These are phyloP conservation scores for Candida smagusa DNA, from an alignment of 1,139 yeast species.

Conservation along the genomic window DNA sequence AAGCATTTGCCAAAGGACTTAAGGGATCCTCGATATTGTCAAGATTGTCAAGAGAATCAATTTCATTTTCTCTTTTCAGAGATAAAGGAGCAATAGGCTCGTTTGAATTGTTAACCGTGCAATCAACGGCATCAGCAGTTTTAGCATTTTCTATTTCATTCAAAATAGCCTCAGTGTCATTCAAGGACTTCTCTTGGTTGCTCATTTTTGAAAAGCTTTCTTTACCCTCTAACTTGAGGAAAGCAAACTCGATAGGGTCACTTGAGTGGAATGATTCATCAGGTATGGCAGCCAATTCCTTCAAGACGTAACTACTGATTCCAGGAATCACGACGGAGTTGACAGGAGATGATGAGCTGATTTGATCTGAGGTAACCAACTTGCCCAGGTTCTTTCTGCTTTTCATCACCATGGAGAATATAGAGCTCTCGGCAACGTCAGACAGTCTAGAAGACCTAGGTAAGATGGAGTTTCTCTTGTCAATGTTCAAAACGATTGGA, in stretches of 20 bases:
- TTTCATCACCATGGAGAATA: constrained; percentile 32
- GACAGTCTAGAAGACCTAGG: constrained; percentile 21
- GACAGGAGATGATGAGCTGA: constrained; percentile 19
- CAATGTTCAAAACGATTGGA: constrained; percentile 13
- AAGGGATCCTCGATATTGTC: too few species aligned
- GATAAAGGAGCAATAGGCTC: constrained; percentile 28
- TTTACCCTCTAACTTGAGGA: constrained; percentile 74
- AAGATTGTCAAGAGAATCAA: too few species aligned
- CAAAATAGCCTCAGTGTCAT: constrained; percentile 35
- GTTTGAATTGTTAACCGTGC: constrained; percentile 9
- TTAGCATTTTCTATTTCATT: constrained; percentile 40
- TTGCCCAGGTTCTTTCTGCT: constrained; percentile 20
- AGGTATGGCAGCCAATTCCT: constrained; percentile 75
- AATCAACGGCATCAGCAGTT: constrained; percentile 36
- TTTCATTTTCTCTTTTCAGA: constrained; percentile 11
- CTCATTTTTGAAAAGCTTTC: constrained; percentile 13
- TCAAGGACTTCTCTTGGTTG: constrained; percentile 2
- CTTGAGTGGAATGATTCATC: constrained; percentile 63
- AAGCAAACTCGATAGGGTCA: constrained; percentile 69
- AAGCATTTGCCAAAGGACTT: too few species aligned
- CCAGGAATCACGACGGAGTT: constrained; percentile 56
- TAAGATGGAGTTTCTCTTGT: constrained; percentile 8
- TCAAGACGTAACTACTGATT: constrained; percentile 57
- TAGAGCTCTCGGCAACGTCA: constrained; percentile 34
- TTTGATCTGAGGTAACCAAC: constrained; percentile 7